Base-by-base conservation (phyloP, 305 asterid genomes). In the Ruellia speciosa region DNA sequence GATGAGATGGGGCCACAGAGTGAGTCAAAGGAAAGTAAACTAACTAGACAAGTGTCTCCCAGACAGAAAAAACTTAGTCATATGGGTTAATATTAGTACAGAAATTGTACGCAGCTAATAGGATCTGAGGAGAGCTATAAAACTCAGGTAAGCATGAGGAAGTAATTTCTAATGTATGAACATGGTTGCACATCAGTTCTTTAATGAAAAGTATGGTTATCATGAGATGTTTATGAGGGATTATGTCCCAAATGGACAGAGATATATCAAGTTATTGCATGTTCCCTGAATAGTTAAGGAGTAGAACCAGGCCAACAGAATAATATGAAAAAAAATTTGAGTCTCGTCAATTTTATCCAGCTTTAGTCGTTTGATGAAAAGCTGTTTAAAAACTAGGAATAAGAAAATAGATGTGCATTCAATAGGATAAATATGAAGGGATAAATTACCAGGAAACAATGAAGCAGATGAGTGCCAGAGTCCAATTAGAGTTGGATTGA, bases 391-490 rank as follows among this genome's bases (percentile, higher is more conserved):
- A 14, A n/a, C n/a, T n/a, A n/a, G n/a, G n/a, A n/a, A 43, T 43
- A 43, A 43, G n/a, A 11, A 0, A 14, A 43, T 43, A 14, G 12
- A 11, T 0, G 49, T 11, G 52, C 19, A 6, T 16, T 47, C 2
- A 2, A 47, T 47, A 14, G 52, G 19, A 14, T 4, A 57, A 43
- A 24, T 37, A 14, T 41, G 34, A 56, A 16, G 47, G 65, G 39
- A 40, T 60, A 55, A 24, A 50, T 75, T 81, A 88, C 97, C 97
- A 86, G 66, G 96, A 88, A 50, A 85, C 86, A 2, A 84, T 65
- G 47, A 81, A 83, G 85, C 88, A 81, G 69, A 78, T 50, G 16
- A 85, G 88, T 18, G 88, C 88, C 12, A 83, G 57, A 50, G 72
- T 78, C 87, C 87, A 79, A 16, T 78, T 77, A 64, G 94, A 65